These are phyloP conservation scores for Acanthamoeba divionensis DNA, from an alignment of 208 protist species.

Conservation along the genomic window DNA sequence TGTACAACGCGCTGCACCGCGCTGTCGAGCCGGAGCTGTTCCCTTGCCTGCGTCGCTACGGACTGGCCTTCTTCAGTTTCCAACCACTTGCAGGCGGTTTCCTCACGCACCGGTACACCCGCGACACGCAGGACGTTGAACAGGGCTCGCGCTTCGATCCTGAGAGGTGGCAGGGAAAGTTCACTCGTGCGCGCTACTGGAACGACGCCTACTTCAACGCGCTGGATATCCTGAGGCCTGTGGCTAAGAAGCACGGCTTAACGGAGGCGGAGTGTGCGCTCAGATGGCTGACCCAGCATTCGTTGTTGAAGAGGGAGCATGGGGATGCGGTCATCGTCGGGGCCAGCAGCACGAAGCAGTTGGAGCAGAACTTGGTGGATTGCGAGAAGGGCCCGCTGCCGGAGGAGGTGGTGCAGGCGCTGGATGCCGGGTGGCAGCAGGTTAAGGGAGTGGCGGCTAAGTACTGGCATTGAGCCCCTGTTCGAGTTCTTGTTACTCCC, in stretches of 20 bases:
- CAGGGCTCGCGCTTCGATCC: conserved; percentile 30
- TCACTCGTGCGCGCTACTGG: conserved; percentile 2
- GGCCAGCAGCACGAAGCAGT: conserved; percentile 1
- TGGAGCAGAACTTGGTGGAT: conserved; percentile 37
- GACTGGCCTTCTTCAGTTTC: conserved; percentile 42
- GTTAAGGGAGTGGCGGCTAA: background rate
- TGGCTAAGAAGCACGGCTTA: background rate
- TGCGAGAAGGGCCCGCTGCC: conserved; percentile 43
- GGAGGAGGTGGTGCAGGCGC: conserved; percentile 8
- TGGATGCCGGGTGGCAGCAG: background rate
- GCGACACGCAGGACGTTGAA: background rate
- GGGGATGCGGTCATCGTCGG: conserved; percentile 53
- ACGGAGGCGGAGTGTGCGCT: conserved; percentile 35
- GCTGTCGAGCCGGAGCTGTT: conserved; percentile 48
- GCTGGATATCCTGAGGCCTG: background rate
- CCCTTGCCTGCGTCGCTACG: conserved; percentile 29
- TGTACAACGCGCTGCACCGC: conserved; percentile 57
- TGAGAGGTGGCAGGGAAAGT: background rate
- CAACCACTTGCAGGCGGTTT: conserved; percentile 45
- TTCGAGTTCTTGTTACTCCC: too few species aligned
- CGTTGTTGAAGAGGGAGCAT: conserved; percentile 16
- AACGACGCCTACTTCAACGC: conserved; percentile 45
- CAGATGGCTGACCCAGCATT: conserved; percentile 40
- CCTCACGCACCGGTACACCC: conserved; percentile 22
- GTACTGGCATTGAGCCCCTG: conserved; percentile 17